Conservation (phyloP, 257 asterid genomes). For the Capsicum rhomboideum region DNA sequence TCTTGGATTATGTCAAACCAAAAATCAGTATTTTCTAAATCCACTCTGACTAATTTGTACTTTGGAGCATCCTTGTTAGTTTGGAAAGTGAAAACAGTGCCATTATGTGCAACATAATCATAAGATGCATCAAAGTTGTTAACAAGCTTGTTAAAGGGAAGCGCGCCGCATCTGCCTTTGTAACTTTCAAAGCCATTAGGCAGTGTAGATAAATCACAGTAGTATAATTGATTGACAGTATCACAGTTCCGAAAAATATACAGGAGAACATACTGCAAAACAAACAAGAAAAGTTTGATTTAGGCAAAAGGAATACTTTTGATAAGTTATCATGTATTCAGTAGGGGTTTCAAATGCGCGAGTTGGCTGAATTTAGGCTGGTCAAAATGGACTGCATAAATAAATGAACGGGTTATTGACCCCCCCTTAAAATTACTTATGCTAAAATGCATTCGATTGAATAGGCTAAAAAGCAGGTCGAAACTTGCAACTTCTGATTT, state of each 20-base stretch:
- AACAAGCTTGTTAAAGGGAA: constrained; percentile 80
- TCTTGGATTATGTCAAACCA: constrained; percentile 74
- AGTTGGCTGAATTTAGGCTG: not conserved
- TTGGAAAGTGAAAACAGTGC: constrained; percentile 62
- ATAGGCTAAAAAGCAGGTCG: too few relatives aligned
- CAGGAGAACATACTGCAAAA: constrained; percentile 73
- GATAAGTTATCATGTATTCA: not conserved
- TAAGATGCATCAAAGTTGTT: constrained; percentile 79
- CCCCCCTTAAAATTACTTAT: too few relatives aligned
- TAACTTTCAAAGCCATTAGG: constrained; percentile 61
- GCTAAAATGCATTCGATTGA: too few relatives aligned
- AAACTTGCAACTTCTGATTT: not conserved
- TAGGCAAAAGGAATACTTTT: not conserved
- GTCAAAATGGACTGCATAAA: not conserved
- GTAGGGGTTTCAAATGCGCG: not conserved
- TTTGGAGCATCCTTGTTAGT: constrained; percentile 93
- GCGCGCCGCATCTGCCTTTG: constrained; percentile 41
- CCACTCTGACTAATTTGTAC: constrained; percentile 71
- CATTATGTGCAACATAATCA: constrained; percentile 63
- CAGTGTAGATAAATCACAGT: constrained; percentile 61
- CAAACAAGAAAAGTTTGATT: not conserved
- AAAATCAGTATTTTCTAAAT: constrained; percentile 47
- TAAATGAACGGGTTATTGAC: too few relatives aligned
- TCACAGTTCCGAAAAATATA: constrained; percentile 62
- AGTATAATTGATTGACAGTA: constrained; percentile 79